Evolutionary conservation across 192 early-diverging fungal genomes (phyloP), one percentile per base, ranked within the genome.

Genomic region (Allomyces macrogynus): DNA sequence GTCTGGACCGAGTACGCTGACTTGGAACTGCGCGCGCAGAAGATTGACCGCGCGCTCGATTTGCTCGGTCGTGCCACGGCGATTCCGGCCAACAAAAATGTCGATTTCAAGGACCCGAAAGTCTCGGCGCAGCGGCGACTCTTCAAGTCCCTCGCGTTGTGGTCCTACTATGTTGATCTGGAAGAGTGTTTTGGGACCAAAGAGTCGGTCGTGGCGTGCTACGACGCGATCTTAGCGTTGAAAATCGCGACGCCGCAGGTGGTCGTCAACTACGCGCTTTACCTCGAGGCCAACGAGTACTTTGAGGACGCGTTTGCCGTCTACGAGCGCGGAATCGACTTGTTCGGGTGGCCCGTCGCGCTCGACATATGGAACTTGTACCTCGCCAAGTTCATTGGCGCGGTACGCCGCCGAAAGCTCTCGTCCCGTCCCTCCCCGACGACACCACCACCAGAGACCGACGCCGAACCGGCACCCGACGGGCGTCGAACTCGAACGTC

Each of bases 331-430:
- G 96, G 94, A 10, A 92, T 99, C 69, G 88, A 91, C 14, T 71
- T 85, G n/a, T 97, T 99, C 70, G 92, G 92, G 20, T 96, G 88
- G 70, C 94, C 96, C 0, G 88, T 95, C 64, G 93, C 96, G 1
- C 88, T 93, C 70, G 96, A 99, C 67, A 78, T 99, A 54, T 99
- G 96, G 96, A 94, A 89, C 72, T 75, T 94, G 23, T 99, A 99
- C 76, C 75, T 99, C 61, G 75, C 79, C 16, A 85, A 87, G 67
- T 97, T 97, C 66, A 75, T 92, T 92, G 24, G 70, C 71, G 18
- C 88, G 94, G 40, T 95, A 92, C 72, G 80, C n/a, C 77, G 12
- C 20, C 20, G 16, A 1, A 57, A 57, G 49, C 49, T 16, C 49
- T 20, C 12, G 49, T 14, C 49, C 9, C 26, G 4, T 63, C 23